Base-by-base conservation (phyloP, 331 rosid genomes). In the Quercus lobata region DNA sequence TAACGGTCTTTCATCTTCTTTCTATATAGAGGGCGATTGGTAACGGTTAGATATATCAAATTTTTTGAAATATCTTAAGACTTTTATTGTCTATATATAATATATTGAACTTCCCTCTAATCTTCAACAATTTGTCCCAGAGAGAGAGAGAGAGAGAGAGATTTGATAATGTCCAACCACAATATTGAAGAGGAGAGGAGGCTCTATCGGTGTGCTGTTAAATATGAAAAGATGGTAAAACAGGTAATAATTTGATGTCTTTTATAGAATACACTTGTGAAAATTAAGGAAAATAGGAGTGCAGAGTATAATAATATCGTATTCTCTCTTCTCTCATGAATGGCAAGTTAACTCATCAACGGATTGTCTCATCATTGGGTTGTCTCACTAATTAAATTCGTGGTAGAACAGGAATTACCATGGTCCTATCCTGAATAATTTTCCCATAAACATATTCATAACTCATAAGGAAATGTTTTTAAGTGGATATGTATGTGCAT, bases 171-270 rank as follows among this genome's bases (percentile, higher is more conserved):
- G 81, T 84, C 92, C 69, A 57, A 75, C 55, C 85, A 85, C 16
- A 41, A 41, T 41, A 78, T 10, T 70, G 89, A 83, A 24, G 92
- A 92, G 69, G 91, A 86, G 19, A 86, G 21, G 76, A 89, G 88
- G 76, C 85, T 92, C 8, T 82, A 81, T 44, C 80, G 78, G 44
- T 87, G 87, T 72, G 81, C 80, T 29, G 84, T 75, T 74, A 92
- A 84, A 80, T 89, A 66, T 71, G 84, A 80, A 66, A 85, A 37
- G 10, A 84, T 89, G 30, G 86, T 84, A 25, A 84, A 76, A 41
- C 92, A 91, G 96, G 92, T 89, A 84, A 3, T 18, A 53, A 11
- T n/a, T 58, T 27, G 11, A 75, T 21, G 71, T 66, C 32, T 60
- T 4, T 24, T 22, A 27, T 60, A 60, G 6, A 14, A 24, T 22